Percentiles rank a stretch among this genome's conserved stretches.
phyloP scores from a whole-genome alignment of 2,329 filamentous ascomycete species.

The Arthrobotrys sphaeroides region DNA sequence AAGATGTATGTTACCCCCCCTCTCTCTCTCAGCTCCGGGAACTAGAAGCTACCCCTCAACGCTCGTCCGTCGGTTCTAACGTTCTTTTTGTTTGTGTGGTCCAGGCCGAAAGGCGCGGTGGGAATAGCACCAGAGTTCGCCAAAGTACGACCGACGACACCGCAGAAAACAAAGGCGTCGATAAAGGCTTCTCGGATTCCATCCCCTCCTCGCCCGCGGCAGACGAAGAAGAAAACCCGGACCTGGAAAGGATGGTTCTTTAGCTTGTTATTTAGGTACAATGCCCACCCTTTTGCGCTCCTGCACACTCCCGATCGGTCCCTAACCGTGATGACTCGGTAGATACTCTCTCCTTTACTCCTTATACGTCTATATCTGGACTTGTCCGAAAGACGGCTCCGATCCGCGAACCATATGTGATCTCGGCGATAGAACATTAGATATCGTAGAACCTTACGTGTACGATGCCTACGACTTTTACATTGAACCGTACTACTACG shows the following conservation, averaged over 20 bases:
- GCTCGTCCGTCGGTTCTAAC: neutral
- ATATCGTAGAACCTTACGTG: conserved; percentile 74
- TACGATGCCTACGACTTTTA: conserved; percentile 87
- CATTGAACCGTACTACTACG: conserved; percentile 81
- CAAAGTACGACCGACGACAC: conserved; percentile 7
- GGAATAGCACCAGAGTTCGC: conserved; percentile 42
- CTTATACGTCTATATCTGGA: conserved; percentile 51
- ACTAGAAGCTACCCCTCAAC: neutral
- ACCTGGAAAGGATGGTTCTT: conserved; percentile 34
- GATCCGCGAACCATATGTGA: conserved; percentile 80
- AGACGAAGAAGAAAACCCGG: conserved; percentile 2
- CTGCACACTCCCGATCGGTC: neutral
- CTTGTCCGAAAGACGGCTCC: conserved; percentile 55
- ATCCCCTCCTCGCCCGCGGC: conserved; percentile 20
- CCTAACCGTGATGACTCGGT: neutral
- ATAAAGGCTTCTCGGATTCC: conserved; percentile 54
- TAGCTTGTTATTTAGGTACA: conserved; percentile 19
- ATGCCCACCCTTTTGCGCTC: neutral
- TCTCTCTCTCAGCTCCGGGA: too few relatives aligned
- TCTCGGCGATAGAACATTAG: conserved; percentile 77
- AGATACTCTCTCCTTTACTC: conserved; percentile 44
- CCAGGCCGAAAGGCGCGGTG: conserved; percentile 43
- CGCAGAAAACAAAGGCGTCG: conserved; percentile 53
- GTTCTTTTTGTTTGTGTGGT: neutral
- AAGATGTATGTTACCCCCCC: conserved; percentile 24